These are phyloP conservation scores for Ceratobasidium sp. DNA, from an alignment of 1,284 basidiomycete species.

Conservation along the genomic window DNA sequence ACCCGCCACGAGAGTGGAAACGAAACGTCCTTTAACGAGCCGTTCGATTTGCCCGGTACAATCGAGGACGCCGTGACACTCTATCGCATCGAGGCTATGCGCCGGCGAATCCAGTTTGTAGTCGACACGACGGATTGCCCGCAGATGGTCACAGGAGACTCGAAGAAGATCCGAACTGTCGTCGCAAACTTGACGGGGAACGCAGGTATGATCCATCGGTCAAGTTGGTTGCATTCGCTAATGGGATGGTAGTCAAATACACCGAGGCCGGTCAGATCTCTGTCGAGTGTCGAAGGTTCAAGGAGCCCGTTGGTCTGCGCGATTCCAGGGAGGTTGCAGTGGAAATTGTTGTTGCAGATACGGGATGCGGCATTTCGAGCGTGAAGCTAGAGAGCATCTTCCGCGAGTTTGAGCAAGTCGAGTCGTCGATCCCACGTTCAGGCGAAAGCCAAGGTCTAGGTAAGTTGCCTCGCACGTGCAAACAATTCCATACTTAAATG, in stretches of 20 bases:
- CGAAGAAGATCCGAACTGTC: slow-evolving; percentile 80
- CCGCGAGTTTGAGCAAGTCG: slow-evolving; percentile 87
- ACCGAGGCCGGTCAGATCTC: slow-evolving; percentile 73
- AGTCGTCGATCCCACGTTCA: slow-evolving; percentile 60
- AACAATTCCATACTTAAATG: background rate
- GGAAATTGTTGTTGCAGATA: slow-evolving; percentile 81
- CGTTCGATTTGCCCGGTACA: slow-evolving; percentile 76
- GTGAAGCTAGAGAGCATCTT: slow-evolving; percentile 85
- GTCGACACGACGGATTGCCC: slow-evolving; percentile 69
- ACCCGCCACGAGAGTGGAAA: slow-evolving; percentile 84
- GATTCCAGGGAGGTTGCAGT: slow-evolving; percentile 65
- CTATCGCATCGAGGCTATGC: slow-evolving; percentile 72
- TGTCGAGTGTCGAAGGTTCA: slow-evolving; percentile 68
- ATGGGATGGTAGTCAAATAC: slow-evolving; percentile 70
- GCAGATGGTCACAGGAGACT: slow-evolving; percentile 72
- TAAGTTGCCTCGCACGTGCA: slow-evolving; percentile 51
- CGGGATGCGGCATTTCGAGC: slow-evolving; percentile 79
- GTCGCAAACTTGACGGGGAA: slow-evolving; percentile 88
- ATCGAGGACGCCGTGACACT: slow-evolving; percentile 76
- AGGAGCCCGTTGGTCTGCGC: slow-evolving; percentile 65
- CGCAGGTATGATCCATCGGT: slow-evolving; percentile 64
- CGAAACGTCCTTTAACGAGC: slow-evolving; percentile 83
- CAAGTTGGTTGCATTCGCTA: background rate
- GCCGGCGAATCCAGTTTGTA: slow-evolving; percentile 73
- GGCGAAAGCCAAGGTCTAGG: slow-evolving; percentile 64